Evolutionary conservation across 805 yeast species (phyloP), one percentile per base, ranked within the genome.

Genomic region (Cyberlindnera galapagoensis): DNA sequence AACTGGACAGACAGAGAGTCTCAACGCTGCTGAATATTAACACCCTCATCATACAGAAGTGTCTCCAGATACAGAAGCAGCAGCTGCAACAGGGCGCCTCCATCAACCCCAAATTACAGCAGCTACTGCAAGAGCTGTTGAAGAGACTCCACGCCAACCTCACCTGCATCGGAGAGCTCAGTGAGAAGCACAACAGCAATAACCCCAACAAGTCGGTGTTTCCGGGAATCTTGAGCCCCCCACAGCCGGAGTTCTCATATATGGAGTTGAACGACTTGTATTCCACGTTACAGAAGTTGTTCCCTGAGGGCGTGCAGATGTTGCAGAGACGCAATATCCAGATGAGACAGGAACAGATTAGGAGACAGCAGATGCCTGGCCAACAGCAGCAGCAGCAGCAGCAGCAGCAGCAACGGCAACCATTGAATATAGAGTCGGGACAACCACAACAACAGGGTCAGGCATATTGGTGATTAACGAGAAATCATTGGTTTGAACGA

Each of bases 161-260:
- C 7, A 48, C 54, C 3, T 51, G 56, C 30, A 51, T 51, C 23
- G 56, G 55, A 0, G 56, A 51, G 19, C 30, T 51, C 2, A 39
- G 47, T 7, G 56, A 51, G 18, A 49, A 40, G 23, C 46, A 44
- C 18, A 47, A 42, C 27, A 43, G 30, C 8, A 30, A 33, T 1
- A 36, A 43, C 27, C 18, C 24, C 4, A 18, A 26, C 18, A 43
- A 43, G 22, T 25, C 35, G 3, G 38, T 49, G n/a, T 51, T 39
- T 20, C 56, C 56, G 4, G 30, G 32, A 13, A 48, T 51, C 3
- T 21, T 51, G 33, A 35, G 40, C 9, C 48, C 54, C 4, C 54
- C 54, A 6, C 49, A 46, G 7, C n/a, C n/a, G n/a, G n/a, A n/a
- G n/a, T n/a, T n/a, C n/a, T 54, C 49, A 10, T 38, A 47, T 26